Percentiles rank a stretch among this genome's conserved stretches.
These are phyloP conservation scores for Vaccinium darrowii DNA, from an alignment of 148 eudicot species.

Conservation along the genomic window DNA sequence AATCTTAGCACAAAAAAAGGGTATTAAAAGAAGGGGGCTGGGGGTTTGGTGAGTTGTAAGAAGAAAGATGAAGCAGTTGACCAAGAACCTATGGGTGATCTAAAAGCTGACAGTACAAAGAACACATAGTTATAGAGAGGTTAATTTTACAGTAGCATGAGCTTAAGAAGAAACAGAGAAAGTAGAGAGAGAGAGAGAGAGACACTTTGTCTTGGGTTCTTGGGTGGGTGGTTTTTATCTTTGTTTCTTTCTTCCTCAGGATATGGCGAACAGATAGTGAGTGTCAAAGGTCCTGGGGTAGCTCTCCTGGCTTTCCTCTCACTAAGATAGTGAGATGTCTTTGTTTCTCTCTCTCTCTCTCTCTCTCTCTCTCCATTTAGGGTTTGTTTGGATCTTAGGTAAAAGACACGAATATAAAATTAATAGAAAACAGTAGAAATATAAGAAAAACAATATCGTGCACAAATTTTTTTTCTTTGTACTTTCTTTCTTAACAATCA, in stretches of 20 bases:
- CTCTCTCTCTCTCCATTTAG: background rate
- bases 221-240: background rate
- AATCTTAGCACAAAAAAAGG: background rate
- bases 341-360: background rate
- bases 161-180: background rate
- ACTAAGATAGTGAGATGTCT: background rate
- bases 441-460: too few species aligned
- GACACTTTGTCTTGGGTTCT: background rate
- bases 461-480: too few species aligned
- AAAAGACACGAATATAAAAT: too few species aligned
- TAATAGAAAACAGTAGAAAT: too few species aligned
- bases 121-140: background rate
- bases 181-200: background rate
- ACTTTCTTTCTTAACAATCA: too few species aligned
- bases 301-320: constrained; percentile 18
- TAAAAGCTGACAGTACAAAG: background rate
- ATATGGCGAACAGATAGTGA: background rate
- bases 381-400: too few species aligned
- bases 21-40: background rate
- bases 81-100: background rate
- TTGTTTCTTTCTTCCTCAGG: background rate
- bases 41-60: background rate
- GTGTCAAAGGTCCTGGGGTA: constrained; percentile 1
- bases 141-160: background rate
- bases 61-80: constrained; percentile 3